These are phyloP conservation scores for Ascosphaera apis DNA, from an alignment of 2,329 filamentous ascomycete species.

Conservation along the genomic window DNA sequence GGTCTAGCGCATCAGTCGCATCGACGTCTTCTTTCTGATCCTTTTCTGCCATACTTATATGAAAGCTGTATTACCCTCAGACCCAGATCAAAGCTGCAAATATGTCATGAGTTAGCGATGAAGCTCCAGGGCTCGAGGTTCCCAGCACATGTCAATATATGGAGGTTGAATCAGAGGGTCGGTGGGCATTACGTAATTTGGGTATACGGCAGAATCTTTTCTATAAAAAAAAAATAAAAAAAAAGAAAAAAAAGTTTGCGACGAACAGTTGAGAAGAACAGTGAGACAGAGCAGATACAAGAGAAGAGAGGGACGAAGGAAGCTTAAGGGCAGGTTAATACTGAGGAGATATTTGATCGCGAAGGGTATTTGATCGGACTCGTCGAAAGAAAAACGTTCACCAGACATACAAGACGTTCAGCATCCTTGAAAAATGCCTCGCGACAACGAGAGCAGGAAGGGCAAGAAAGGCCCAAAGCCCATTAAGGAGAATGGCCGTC, in stretches of 20 bases:
- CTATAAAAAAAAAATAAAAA: not conserved
- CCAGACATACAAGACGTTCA: slow-evolving; percentile 1
- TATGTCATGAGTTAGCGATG: too few relatives aligned
- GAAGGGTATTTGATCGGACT: too few relatives aligned
- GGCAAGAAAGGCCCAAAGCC: slow-evolving; percentile 9
- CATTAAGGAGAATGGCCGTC: slow-evolving; percentile 9
- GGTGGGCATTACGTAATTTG: slow-evolving; percentile 4
- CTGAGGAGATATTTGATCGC: too few relatives aligned
- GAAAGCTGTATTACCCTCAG: too few relatives aligned
- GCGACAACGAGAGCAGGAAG: slow-evolving; percentile 9
- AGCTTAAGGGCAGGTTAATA: too few relatives aligned
- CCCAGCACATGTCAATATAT: too few relatives aligned
- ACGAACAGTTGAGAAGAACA: slow-evolving; percentile 4
- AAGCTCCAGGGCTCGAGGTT: too few relatives aligned
- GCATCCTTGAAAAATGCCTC: slow-evolving; percentile 4
- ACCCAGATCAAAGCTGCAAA: too few relatives aligned
- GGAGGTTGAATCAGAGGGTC: not conserved
- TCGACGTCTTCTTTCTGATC: slow-evolving; percentile 10
- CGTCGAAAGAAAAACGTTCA: not conserved
- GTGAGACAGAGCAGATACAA: too few relatives aligned
- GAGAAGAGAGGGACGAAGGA: too few relatives aligned
- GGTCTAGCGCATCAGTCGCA: slow-evolving; percentile 55
- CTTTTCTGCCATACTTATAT: too few relatives aligned
- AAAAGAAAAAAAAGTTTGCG: slow-evolving; percentile 3
- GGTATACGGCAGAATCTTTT: slow-evolving; percentile 7